phyloP scores from a whole-genome alignment of 2,329 filamentous ascomycete genomes.

The Sarocladium strictum region DNA sequence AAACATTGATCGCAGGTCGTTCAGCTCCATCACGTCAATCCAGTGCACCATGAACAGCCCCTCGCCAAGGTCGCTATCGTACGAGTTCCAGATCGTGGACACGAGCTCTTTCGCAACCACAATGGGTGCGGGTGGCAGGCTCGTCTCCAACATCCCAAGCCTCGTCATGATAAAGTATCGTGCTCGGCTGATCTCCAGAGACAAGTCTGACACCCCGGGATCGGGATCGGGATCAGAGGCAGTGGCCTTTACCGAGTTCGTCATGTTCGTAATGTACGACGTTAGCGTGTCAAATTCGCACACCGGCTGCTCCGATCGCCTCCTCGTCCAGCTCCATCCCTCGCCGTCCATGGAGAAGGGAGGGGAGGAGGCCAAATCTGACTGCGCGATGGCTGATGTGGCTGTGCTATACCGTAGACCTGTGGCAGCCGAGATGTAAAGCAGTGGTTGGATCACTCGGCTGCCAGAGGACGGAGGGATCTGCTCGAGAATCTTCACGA shows the following conservation, averaged over 20 bases:
- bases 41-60: conserved; percentile 30
- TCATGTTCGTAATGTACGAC: conserved; percentile 1
- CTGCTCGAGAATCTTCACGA: conserved; percentile 26
- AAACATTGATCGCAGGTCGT: conserved; percentile 26
- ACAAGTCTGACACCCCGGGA: conserved; percentile 13
- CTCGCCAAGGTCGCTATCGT: conserved; percentile 23
- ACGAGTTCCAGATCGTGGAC: conserved; percentile 34
- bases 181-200: conserved; percentile 30
- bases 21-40: conserved; percentile 36
- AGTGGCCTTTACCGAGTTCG: not conserved
- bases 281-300: conserved; percentile 10
- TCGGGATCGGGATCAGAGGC: not conserved
- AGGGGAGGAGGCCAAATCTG: not conserved
- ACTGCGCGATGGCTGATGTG: not conserved
- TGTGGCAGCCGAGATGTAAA: conserved; percentile 31
- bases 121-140: conserved; percentile 34
- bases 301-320: conserved; percentile 14
- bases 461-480: conserved; percentile 29
- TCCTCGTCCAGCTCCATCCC: conserved; percentile 8
- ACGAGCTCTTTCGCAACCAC: conserved; percentile 35
- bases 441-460: conserved; percentile 29
- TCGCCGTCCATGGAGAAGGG: conserved; percentile 9
- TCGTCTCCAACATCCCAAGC: conserved; percentile 31
- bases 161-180: conserved; percentile 32
- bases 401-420: conserved; percentile 22